Percentiles rank a stretch among this genome's conserved stretches.
Evolutionary conservation across 495 filamentous ascomycete genomes (phyloP).

Genomic region (Tuber magnatum): DNA sequence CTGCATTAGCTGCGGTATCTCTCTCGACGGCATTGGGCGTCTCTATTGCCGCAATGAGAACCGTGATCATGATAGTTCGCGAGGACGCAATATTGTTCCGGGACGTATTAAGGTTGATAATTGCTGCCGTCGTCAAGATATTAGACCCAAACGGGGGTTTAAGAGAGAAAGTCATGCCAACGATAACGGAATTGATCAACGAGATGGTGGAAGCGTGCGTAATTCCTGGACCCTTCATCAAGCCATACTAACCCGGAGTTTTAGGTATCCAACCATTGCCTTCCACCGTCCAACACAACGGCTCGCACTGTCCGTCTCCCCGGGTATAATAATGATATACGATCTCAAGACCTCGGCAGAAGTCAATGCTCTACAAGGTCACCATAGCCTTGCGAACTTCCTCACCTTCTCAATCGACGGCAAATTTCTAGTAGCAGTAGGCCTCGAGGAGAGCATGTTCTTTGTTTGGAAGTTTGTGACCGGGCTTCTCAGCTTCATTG

Average conservation of each 20-base stretch:
- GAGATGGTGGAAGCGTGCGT: constrained; percentile 22
- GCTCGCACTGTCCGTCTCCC: constrained; percentile 23
- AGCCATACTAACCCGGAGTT: background rate
- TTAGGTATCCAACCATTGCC: constrained; percentile 23
- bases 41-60: constrained; percentile 30
- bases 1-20: constrained; percentile 7
- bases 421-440: constrained; percentile 29
- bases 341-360: constrained; percentile 30
- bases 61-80: constrained; percentile 20
- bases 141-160: constrained; percentile 31
- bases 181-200: constrained; percentile 35
- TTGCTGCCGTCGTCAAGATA: constrained; percentile 32
- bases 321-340: constrained; percentile 28
- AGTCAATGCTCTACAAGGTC: constrained; percentile 26
- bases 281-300: constrained; percentile 39
- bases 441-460: constrained; percentile 21
- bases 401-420: constrained; percentile 29
- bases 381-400: constrained; percentile 19
- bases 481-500: constrained; percentile 37
- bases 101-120: constrained; percentile 17
- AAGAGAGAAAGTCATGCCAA: constrained; percentile 31
- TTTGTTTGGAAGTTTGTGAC: constrained; percentile 33
- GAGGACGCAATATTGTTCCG: constrained; percentile 22
- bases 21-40: constrained; percentile 16
- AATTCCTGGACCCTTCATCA: background rate